These are phyloP conservation scores for Arachnomyces sp. DNA, from an alignment of 2,329 filamentous ascomycete genomes.

Conservation along the genomic window DNA sequence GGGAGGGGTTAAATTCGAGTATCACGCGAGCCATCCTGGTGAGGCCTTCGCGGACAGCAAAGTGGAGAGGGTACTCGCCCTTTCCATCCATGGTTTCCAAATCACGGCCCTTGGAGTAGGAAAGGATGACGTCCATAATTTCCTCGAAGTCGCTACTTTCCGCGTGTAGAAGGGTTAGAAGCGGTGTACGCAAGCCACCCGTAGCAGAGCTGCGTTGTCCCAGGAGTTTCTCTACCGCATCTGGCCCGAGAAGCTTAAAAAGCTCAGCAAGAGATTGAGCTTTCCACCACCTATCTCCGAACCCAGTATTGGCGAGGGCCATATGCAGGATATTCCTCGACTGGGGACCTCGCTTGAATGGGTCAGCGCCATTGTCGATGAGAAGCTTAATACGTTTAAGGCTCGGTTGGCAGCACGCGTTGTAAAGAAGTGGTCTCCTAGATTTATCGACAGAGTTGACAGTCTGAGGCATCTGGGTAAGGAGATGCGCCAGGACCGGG, in stretches of 20 bases:
- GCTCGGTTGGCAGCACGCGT: constrained; percentile 26
- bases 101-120: constrained; percentile 46
- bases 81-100: constrained; percentile 33
- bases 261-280: constrained; percentile 46
- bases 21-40: constrained; percentile 46
- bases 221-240: constrained; percentile 54
- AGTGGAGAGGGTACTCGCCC: constrained; percentile 38
- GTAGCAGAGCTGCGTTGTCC: constrained; percentile 11
- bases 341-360: constrained; percentile 51
- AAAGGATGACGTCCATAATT: constrained; percentile 42
- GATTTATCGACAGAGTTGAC: constrained; percentile 47
- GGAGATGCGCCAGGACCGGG: constrained; percentile 53
- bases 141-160: constrained; percentile 26
- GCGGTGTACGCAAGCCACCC: neutral
- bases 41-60: constrained; percentile 36
- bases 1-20: constrained; percentile 48
- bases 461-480: constrained; percentile 49
- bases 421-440: constrained; percentile 52
- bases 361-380: constrained; percentile 60
- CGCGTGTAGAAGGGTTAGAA: constrained; percentile 1
- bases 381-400: constrained; percentile 46
- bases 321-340: constrained; percentile 65
- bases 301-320: constrained; percentile 30
- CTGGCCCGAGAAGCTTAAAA: constrained; percentile 49
- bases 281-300: constrained; percentile 11